Evolutionary conservation across 78 protist species (phyloP).

Genomic region (slime mould (Dictyostelium discoideum)): DNA sequence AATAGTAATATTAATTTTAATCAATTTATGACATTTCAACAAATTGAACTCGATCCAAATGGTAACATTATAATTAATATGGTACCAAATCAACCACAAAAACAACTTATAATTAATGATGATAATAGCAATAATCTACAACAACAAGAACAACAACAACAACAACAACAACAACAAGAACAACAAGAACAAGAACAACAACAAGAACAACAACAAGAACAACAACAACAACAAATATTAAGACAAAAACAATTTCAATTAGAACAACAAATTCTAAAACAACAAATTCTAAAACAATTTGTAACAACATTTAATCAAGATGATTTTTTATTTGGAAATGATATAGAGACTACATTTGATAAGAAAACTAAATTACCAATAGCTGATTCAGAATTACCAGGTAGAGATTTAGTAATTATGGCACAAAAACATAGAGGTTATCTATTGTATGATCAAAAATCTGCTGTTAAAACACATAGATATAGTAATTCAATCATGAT

Average conservation of each 20-base stretch:
- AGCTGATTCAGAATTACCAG: slow-evolving; percentile 27
- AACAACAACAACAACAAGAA: neutral
- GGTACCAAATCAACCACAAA: neutral
- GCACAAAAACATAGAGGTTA: slow-evolving; percentile 54
- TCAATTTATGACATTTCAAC: neutral
- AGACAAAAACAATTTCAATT: neutral
- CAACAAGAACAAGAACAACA: neutral
- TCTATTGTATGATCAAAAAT: neutral
- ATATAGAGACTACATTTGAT: neutral
- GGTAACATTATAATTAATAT: neutral
- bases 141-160: neutral
- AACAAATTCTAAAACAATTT: neutral
- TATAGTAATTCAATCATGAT: neutral
- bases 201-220: neutral
- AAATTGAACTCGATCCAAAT: neutral
- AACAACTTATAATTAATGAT: neutral
- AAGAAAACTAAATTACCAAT: neutral
- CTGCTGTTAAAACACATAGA: neutral
- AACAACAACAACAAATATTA: neutral
- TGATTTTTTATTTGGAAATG: slow-evolving; percentile 3
- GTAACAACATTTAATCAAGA: neutral
- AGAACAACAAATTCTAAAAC: neutral
- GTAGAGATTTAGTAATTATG: slow-evolving; percentile 11
- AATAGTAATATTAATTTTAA: neutral
- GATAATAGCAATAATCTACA: neutral